Percentiles rank a stretch among this genome's conserved stretches.
Conservation (phyloP, 1,284 basidiomycete genomes). For the Bjerkandera adusta region DNA sequence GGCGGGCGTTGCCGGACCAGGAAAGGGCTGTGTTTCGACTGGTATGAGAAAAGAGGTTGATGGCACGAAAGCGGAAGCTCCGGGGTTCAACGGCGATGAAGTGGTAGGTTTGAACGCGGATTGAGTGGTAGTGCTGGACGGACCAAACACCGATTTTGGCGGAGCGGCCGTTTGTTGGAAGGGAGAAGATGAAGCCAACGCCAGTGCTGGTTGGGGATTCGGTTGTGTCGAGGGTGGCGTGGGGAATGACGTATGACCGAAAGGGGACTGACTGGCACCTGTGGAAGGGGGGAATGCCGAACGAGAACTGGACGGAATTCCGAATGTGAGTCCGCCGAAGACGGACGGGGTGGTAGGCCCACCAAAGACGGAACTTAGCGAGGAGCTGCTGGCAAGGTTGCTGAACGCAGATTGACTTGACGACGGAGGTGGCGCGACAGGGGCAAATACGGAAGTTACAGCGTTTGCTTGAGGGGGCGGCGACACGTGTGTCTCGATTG, state of each 20-base stretch:
- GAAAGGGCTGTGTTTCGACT: conserved; percentile 1
- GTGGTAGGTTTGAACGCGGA: conserved; percentile 10
- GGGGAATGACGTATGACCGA: too few species aligned
- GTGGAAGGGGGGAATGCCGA: not conserved
- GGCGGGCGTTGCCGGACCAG: not conserved
- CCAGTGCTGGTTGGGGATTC: too few species aligned
- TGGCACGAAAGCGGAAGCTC: conserved; percentile 28
- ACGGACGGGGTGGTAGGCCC: not conserved
- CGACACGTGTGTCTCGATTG: not conserved
- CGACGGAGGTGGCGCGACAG: not conserved
- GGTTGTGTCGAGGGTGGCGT: too few species aligned
- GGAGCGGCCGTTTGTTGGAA: too few species aligned
- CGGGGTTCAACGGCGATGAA: conserved; percentile 24
- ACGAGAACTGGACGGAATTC: too few species aligned
- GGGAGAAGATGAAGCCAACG: too few species aligned
- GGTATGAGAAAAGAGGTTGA: conserved; percentile 1
- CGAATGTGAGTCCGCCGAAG: too few species aligned
- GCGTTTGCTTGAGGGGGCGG: not conserved
- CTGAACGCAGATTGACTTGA: conserved; percentile 39
- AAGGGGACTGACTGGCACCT: too few species aligned
- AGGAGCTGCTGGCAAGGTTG: conserved; percentile 18
- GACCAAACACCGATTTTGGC: not conserved
- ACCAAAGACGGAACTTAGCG: conserved; percentile 21
- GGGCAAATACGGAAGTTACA: not conserved
- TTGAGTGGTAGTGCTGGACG: not conserved